Evolutionary conservation across 2,329 filamentous ascomycete species (phyloP), one percentile per base, ranked within the genome.

Genomic region (Colletotrichum karsti): DNA sequence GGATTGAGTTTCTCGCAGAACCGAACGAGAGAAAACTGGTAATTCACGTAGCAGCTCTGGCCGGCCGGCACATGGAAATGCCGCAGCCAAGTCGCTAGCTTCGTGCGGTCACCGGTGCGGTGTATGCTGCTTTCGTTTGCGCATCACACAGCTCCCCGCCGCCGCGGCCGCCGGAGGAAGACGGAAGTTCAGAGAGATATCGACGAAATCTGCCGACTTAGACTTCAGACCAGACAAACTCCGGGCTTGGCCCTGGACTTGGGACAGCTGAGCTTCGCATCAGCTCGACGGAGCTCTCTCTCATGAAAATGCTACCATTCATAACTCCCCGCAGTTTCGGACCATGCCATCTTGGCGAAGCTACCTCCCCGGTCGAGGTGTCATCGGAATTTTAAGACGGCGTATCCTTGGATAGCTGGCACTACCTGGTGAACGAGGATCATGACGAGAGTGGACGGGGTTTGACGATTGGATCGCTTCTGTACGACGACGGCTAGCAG

Each of bases 381-480:
- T 26, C 44, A 50, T 50, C 24, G 44, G 24, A 50, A n/a, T n/a
- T 20, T 7, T 44, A 50, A 42, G 28, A 30, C 26, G 22, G 28
- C 6, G 20, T 8, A 33, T 20, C 28, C 48, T 35, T 35, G 48
- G 15, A 7, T 26, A 35, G 28, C 53, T 51, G 22, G 35, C 28
- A 13, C n/a, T n/a, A n/a, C n/a, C n/a, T 18, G 26, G 18, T 12
- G 26, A 37, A 15, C 42, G 53, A 50, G 41, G n/a, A 39, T 57
- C 51, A 57, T 63, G 53, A n/a, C n/a, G n/a, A n/a, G n/a, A n/a
- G n/a, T n/a, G n/a, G n/a, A n/a, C n/a, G n/a, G n/a, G n/a, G n/a
- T n/a, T n/a, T n/a, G 41, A 42, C 46, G 44, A 64, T 59, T 65
- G 44, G 62, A 9, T 15, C 55, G 55, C 44, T 18, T 54, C 35